Base-by-base conservation (phyloP, 2,329 filamentous ascomycete species). In the Epicoccum nigrum region DNA sequence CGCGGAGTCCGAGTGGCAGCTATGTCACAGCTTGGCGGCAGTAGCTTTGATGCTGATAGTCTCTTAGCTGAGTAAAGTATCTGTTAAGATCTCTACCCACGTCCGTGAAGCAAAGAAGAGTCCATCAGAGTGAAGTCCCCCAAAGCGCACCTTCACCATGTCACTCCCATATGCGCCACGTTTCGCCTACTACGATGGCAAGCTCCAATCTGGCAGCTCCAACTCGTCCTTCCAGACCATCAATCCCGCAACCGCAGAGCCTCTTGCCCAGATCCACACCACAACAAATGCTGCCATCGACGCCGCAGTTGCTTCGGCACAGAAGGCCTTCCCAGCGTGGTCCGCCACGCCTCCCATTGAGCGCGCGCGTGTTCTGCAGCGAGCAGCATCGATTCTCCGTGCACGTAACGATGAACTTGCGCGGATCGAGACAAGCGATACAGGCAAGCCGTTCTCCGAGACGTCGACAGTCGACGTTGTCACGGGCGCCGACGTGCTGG, bases 361-460 rank as follows among this genome's bases (percentile, higher is more conserved):
- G 64, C 89, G 91, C 50, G 85, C 90, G 1, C 85, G 89, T 50
- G 87, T 95, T 61, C 84, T 96, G 8, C 87, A 91, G 23, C 85
- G 84, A 69, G 90, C 91, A 2, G 90, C 89, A 15, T 76, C 83
- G 38, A 75, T 96, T 12, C 80, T 96, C 11, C 87, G 90, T 38
- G 76, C 84, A 58, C 84, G 86, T 58, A 95, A 95, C 72, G 88
- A 95, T 66, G 85, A 86, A 49, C 86, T 96, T 33, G 91, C 91
- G 42, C 81, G 81, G 49, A 79, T 90, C 48, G 91, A 96, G 76
- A 95, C 90, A 2, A 80, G 87, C 65, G 91, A 96, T 72, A 95
- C 91, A 0, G 91, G 92, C 68, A 95, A 95, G 73, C 85, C 91
- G 7, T 93, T 83, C 74, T 88, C 87, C 3, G 91, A 96, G 75